Base-by-base conservation (phyloP, 2,329 filamentous ascomycete species). In the Sclerotinia subarctica region DNA sequence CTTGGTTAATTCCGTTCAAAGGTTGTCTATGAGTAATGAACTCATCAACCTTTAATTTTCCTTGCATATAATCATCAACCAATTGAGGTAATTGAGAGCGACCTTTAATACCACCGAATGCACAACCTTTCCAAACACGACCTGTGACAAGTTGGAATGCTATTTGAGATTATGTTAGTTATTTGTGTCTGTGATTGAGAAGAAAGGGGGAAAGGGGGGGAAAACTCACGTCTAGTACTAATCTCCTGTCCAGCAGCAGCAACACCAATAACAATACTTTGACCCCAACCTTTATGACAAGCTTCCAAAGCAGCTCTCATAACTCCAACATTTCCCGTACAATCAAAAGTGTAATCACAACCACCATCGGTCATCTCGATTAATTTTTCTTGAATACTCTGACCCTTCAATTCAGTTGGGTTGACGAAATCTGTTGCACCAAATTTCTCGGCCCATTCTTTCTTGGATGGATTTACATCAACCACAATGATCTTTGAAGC, bases 291-390 rank as follows among this genome's bases (percentile, higher is more conserved):
- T 88, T 99, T 99, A 85, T 99, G 95, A 84, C 94, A 98, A 60
- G 95, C 94, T 84, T 99, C 94, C 70, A 99, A 88, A 52, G 95
- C 95, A 65, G 92, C 91, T 72, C 95, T 87, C 95, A 97, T 99
- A 67, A 99, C 95, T 74, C 89, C 87, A 65, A 98, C 94, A 77
- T 98, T 98, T 69, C 95, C 95, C 8, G 95, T 99, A 86, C 95
- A 98, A 84, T 99, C 95, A 79, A 99, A 99, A 62, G 95, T 99
- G 84, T 97, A 98, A 83, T 99, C 95, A 79, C 93, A 96, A 64
- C 95, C 95, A 73, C 95, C 95, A 77, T 98, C 95, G 1, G 95
- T 99, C 90, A 98, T 93, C 82, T 98, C 94, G 74, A 98, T 88
- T 72, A 99, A 86, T 83, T 94, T 90, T 77, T 97, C 93, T 76